Base-by-base conservation (phyloP, 1,139 yeast species). In the Saccharomycopsis crataegensis region DNA sequence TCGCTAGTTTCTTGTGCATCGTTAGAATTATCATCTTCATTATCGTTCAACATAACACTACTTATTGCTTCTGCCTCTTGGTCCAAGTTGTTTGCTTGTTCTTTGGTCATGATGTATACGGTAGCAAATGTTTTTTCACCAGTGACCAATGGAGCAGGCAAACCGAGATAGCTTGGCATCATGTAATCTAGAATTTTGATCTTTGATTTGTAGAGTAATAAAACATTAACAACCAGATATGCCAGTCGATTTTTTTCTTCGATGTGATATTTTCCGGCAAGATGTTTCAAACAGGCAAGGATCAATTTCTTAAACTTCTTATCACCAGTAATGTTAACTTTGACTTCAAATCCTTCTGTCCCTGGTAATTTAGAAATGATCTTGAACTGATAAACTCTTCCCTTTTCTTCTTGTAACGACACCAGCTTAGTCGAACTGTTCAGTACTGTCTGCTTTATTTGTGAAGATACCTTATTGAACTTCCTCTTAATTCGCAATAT, bases 351-450 rank as follows among this genome's bases (percentile, higher is more conserved):
- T 14, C 52, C 50, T 6, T 56, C 59, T 22, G 60, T 57, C 12
- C 63, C 67, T 2, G 67, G 66, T 14, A 65, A 17, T 44, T 47
- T 54, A 1, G 67, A 64, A 0, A 55, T 55, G 2, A 64, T 51
- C 9, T 53, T 56, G n/a, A 64, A 43, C 2, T 51, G 38, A 42
- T 62, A 63, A 14, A 41, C 43, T 33, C 57, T 44, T 11, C 17
- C 16, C 38, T 14, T 33, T 41, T 34, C 45, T 22, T 45, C 32
- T n/a, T 32, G 38, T 42, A 14, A 1, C 12, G 51, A 37, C 8
- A 22, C 14, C 11, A 14, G n/a, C 8, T 22, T 8, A 14, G 17
- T 36, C 11, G 34, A 11, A 5, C 8, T 28, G 8, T 8, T 16
- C 33, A 6, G 7, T 33, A 22, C 8, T 28, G 52, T 6, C 22